Conservation (phyloP, 305 asterid genomes). For the Plantago lanceolata region DNA sequence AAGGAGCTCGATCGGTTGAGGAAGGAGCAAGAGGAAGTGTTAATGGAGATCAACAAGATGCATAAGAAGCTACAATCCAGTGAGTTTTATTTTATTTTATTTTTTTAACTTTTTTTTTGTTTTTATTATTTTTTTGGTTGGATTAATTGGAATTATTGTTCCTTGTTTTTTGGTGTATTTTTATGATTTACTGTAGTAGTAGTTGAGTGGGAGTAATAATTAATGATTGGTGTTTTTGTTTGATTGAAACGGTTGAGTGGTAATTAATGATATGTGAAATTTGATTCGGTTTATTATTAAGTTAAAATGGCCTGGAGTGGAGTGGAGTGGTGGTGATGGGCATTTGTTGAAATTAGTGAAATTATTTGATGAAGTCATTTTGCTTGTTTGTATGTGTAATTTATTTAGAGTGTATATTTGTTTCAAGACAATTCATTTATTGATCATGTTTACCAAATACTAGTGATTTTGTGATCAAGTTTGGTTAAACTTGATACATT, state of each 20-base stretch:
- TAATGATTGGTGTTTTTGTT: neutral
- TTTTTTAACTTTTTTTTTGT: neutral
- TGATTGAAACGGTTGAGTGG: neutral
- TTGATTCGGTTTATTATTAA: too few relatives aligned
- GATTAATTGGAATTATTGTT: too few relatives aligned
- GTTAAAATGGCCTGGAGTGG: too few relatives aligned
- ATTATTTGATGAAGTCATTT: neutral
- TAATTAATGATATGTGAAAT: neutral
- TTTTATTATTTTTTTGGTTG: too few relatives aligned
- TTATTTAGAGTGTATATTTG: neutral
- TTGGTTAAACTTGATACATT: neutral
- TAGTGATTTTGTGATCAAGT: neutral
- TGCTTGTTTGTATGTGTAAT: neutral
- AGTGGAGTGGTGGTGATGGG: too few relatives aligned
- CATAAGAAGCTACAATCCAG: conserved; percentile 62
- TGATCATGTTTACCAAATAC: too few relatives aligned
- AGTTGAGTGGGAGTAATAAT: neutral
- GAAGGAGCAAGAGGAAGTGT: conserved; percentile 50
- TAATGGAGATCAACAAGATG: conserved; percentile 60
- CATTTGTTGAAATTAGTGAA: neutral
- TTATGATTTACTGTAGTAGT: neutral
- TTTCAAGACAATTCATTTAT: neutral
- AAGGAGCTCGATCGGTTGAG: conserved; percentile 66
- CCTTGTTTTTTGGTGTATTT: neutral
- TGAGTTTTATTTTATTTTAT: conserved; percentile 22